Conservation (phyloP, 169 alveolate genomes). For the Perkinsus chesapeaki region DNA sequence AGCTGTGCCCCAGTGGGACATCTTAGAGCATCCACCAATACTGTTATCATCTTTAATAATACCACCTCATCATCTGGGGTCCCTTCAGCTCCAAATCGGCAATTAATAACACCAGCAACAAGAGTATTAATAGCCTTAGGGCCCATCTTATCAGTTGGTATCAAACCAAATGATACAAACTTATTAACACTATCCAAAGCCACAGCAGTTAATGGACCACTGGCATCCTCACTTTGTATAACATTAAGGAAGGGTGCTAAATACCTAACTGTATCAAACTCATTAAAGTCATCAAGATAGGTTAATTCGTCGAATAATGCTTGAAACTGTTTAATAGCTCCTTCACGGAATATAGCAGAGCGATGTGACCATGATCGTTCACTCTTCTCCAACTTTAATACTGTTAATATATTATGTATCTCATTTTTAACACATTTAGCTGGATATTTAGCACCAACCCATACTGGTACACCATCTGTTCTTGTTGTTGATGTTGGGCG, state of each 20-base stretch:
- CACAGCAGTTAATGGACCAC: constrained; percentile 20
- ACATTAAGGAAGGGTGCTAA: constrained; percentile 15
- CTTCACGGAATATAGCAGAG: background rate
- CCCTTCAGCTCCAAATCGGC: background rate
- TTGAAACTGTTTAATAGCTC: background rate
- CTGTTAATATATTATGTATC: constrained; percentile 6
- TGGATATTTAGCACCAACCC: background rate
- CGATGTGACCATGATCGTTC: background rate
- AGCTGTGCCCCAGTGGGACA: constrained; percentile 24
- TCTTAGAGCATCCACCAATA: constrained; percentile 19
- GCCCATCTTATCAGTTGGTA: constrained; percentile 3
- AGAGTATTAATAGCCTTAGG: background rate
- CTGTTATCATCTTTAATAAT: constrained; percentile 3
- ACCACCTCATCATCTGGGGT: constrained; percentile 13
- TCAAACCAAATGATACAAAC: constrained; percentile 23
- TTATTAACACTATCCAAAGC: constrained; percentile 30
- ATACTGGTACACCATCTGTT: background rate
- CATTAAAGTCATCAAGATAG: background rate
- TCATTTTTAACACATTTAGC: constrained; percentile 9
- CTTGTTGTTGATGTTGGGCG: background rate
- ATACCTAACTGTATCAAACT: background rate
- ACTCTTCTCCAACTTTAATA: background rate
- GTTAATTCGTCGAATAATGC: background rate
- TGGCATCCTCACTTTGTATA: constrained; percentile 3
- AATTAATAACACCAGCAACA: constrained; percentile 1